Evolutionary conservation across 257 asterid species (phyloP), one percentile per base, ranked within the genome.

Genomic region (Jaltomata sinuosa): DNA sequence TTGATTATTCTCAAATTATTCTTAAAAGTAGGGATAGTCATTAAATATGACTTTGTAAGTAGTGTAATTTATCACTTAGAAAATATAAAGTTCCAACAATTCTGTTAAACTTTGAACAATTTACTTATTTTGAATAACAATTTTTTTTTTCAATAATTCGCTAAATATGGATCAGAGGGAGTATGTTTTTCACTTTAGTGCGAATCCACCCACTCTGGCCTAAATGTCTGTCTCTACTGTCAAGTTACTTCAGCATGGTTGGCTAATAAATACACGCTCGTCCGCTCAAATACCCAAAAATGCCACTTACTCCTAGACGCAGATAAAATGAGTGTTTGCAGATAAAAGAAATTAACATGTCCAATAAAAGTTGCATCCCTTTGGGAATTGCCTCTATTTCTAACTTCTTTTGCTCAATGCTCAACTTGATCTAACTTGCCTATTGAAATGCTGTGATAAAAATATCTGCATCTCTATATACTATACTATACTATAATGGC

Each of bases 401-500:
- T 64, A 22, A 27, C 42, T 49, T 47, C 16, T 15, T 16, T 42
- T 27, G 61, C 61, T 76, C 27, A 47, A 49, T 10, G 11, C 15
- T 22, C 12, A 14, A 42, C n/a, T 72, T 72, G 8, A 72, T 72
- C 6, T n/a, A n/a, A n/a, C n/a, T 64, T 64, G 40, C 8, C 38
- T 27, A 14, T 27, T 62, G 55, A 27, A 62, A 27, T 72, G 61
- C 59, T 76, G 61, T 47, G 54, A 40, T n/a, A 68, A n/a, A 40
- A 18, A 69, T 11, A 72, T 9, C n/a, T 40, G n/a, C 19, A 69
- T 68, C 47, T 64, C 16, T 34, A 19, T n/a, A n/a, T n/a, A n/a
- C n/a, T n/a, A n/a, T n/a, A n/a, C n/a, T n/a, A n/a, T 34, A 38
- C 50, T 36, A 32, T 87, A 86, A 92, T 92, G 96, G 96, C 92